These are phyloP conservation scores for Lobosporangium transversale DNA, from an alignment of 192 early-diverging fungal genomes.

Conservation along the genomic window DNA sequence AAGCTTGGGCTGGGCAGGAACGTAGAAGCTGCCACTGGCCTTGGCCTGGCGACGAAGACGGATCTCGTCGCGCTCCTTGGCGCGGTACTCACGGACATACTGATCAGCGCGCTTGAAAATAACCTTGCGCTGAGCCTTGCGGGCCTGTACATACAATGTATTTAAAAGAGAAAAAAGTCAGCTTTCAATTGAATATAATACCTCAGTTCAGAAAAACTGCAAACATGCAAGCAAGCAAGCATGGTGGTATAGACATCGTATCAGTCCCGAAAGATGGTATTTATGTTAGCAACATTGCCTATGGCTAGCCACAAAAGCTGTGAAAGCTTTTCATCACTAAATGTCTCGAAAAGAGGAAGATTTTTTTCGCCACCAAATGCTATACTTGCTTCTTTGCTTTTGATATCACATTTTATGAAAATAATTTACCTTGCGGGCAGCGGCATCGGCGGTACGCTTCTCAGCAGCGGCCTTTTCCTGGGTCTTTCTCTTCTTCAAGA, in stretches of 20 bases:
- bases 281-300: conserved; percentile 56
- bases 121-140: conserved; percentile 83
- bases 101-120: conserved; percentile 99
- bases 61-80: conserved; percentile 89
- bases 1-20: conserved; percentile 95
- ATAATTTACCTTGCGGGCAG: conserved; percentile 66
- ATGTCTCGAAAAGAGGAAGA: too few species aligned
- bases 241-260: conserved; percentile 24
- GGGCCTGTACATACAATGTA: conserved; percentile 36
- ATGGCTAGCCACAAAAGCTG: conserved; percentile 50
- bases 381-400: too few species aligned
- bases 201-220: background rate
- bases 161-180: conserved; percentile 12
- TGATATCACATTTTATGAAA: too few species aligned
- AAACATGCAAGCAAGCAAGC: conserved; percentile 6
- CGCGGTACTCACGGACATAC: conserved; percentile 97
- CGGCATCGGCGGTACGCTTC: conserved; percentile 62
- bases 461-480: conserved; percentile 77
- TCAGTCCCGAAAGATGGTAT: conserved; percentile 90
- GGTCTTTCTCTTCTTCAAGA: conserved; percentile 87
- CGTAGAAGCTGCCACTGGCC: conserved; percentile 91
- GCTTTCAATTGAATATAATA: background rate
- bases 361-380: too few species aligned
- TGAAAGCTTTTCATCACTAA: conserved; percentile 28
- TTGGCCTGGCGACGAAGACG: conserved; percentile 95